phyloP scores from a whole-genome alignment of 164 flowering plant genomes.

The Buxus sempervirens region DNA sequence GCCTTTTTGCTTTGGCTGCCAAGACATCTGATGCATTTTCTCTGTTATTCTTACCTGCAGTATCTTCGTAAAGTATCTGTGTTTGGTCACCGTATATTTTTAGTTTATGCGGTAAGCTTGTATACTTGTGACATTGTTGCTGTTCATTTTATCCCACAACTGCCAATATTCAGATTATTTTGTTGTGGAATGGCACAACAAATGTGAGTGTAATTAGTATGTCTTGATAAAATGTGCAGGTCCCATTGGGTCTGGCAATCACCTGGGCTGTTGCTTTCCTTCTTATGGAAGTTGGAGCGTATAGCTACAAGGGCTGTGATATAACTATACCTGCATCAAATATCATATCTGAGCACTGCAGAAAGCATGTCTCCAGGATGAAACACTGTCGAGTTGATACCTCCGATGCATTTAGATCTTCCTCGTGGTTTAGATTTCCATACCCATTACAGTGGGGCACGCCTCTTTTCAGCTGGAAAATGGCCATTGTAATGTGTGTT shows the following conservation, averaged over 20 bases:
- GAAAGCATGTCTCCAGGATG: conserved; percentile 79
- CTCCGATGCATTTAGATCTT: conserved; percentile 65
- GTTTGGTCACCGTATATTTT: conserved; percentile 88
- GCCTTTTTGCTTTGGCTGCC: not conserved
- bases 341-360: conserved; percentile 73
- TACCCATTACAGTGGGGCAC: conserved; percentile 99
- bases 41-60: conserved; percentile 42
- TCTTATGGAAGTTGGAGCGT: conserved; percentile 87
- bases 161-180: not conserved
- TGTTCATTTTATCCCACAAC: not conserved
- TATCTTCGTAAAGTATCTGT: conserved; percentile 92
- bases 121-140: not conserved
- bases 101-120: conserved; percentile 85
- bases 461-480: conserved; percentile 82
- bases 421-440: conserved; percentile 98
- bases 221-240: conserved; percentile 40
- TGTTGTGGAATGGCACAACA: not conserved
- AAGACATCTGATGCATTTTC: conserved; percentile 11
- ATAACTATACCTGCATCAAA: conserved; percentile 76
- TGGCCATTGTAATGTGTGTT: conserved; percentile 90
- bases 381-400: conserved; percentile 87
- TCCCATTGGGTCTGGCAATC: conserved; percentile 88
- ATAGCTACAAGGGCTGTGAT: conserved; percentile 88
- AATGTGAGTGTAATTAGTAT: not conserved
- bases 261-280: conserved; percentile 92